Evolutionary conservation across 1,284 basidiomycete genomes (phyloP), one percentile per base, ranked within the genome.

Genomic region (Vanrija sp.): DNA sequence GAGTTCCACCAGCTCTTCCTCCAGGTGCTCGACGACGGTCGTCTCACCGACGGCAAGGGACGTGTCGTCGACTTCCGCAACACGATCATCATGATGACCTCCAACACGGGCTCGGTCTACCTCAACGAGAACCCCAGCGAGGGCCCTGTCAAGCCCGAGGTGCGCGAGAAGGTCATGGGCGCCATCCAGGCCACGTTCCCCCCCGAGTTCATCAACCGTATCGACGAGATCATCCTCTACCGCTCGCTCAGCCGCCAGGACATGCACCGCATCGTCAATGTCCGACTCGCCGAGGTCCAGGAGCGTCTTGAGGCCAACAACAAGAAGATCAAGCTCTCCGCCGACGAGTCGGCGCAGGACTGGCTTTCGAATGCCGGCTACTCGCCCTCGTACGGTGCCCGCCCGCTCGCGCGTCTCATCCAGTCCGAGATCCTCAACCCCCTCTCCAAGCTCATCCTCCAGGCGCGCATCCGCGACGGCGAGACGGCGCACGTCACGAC

Each of bases 351-450:
- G 19, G 86, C 89, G 53, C 91, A 89, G 76, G 83, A 87, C 52
- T 95, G 89, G 78, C 83, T 98, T 46, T 85, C 84, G 57, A 86
- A 86, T 28, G 82, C 87, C 44, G 92, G 94, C 0, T 98, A 93
- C 78, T 90, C 88, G 45, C 82, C 88, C 3, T 78, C 80, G 38
- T 93, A 94, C 67, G 91, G 93, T 64, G 95, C 94, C 52, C 85
- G 95, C 52, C 95, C 95, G 2, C 83, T 98, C 62, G 89, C 91
- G 70, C 84, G 94, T 43, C 84, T 89, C 8, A 96, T 99, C 67
- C 93, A 97, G 77, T 86, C 84, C 68, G 91, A 98, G 73, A 81
- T 98, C 46, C 82, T 98, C 65, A 94, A 96, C 75, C 95, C 95
- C 9, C 79, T 98, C 45, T 92, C 91, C 18, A 80, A 89, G 58